Evolutionary conservation across 139 green algal genomes (phyloP).

Genomic region (Tetraselmis striata): DNA sequence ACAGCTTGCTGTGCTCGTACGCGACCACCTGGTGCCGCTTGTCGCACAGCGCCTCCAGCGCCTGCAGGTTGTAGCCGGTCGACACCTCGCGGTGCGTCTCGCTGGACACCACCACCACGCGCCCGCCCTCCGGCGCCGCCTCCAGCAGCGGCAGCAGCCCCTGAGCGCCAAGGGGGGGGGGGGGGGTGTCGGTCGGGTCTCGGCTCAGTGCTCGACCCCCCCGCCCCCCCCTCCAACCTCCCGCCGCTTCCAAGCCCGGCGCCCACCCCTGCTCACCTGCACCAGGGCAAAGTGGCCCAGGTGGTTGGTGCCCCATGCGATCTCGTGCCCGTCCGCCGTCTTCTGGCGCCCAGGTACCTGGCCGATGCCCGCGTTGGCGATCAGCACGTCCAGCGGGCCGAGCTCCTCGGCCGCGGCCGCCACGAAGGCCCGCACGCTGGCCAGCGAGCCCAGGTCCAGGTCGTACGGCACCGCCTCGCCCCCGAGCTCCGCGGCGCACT

Average conservation of each 20-base stretch:
- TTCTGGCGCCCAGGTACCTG: neutral
- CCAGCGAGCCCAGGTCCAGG: neutral
- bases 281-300: neutral
- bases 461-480: neutral
- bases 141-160: neutral
- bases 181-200: neutral
- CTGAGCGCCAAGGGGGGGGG: neutral
- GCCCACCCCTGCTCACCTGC: too few relatives aligned
- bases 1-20: neutral
- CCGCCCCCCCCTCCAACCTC: too few relatives aligned
- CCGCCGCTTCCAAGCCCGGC: too few relatives aligned
- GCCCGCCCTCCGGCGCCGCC: neutral
- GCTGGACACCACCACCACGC: neutral
- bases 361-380: neutral
- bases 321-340: neutral
- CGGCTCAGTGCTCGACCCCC: neutral
- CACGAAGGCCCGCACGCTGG: neutral
- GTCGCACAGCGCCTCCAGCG: neutral
- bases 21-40: neutral
- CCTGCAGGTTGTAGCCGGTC: neutral
- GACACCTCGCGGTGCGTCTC: neutral
- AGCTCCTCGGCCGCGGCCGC: neutral
- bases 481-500: neutral
- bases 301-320: neutral
- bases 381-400: neutral